Base-by-base conservation (phyloP, 1,139 yeast species). In the Hyphopichia wangnamkhiaoensis region DNA sequence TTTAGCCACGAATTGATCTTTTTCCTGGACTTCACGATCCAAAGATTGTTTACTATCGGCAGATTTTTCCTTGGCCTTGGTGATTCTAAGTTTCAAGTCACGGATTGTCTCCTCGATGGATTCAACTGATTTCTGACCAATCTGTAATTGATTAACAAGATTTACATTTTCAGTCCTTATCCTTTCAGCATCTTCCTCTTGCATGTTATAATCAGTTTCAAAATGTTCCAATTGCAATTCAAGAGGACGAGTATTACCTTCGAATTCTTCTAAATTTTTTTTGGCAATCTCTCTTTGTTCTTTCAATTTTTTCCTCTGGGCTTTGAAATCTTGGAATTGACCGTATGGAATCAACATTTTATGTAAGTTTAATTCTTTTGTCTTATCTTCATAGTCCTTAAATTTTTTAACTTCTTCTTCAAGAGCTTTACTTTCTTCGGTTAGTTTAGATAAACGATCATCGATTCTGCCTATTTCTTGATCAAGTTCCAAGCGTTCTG, bases 261-360 rank as follows among this genome's bases (percentile, higher is more conserved):
- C 49, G 43, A 76, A 74, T 2, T 57, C 54, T 8, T 56, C 54
- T 16, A 68, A 48, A 24, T 59, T 55, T 9, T 44, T 44, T 46
- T 69, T 68, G 9, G 77, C 71, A 12, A 54, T 52, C 27, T 77
- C 75, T 41, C 74, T 69, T 23, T 64, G 67, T 16, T 52, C 50
- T 49, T 76, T 79, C 36, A 73, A 61, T 12, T 56, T 54, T 24
- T 66, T 61, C 35, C 70, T 65, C 38, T 65, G 65, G n/a, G 54
- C 59, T 44, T 74, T 80, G 43, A 75, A 65, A 39, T 80, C 84
- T 37, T 79, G 76, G 3, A 79, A 61, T 43, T 74, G 72, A 0
- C 83, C 88, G 56, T 80, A 83, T 0, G 90, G 90, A 27, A 82
- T 56, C 28, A 83, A 59, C 45, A 70, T 68, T 38, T 66, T 62